These are phyloP conservation scores for Neopestalotiopsis rosae DNA, from an alignment of 2,329 filamentous ascomycete species.

Conservation along the genomic window DNA sequence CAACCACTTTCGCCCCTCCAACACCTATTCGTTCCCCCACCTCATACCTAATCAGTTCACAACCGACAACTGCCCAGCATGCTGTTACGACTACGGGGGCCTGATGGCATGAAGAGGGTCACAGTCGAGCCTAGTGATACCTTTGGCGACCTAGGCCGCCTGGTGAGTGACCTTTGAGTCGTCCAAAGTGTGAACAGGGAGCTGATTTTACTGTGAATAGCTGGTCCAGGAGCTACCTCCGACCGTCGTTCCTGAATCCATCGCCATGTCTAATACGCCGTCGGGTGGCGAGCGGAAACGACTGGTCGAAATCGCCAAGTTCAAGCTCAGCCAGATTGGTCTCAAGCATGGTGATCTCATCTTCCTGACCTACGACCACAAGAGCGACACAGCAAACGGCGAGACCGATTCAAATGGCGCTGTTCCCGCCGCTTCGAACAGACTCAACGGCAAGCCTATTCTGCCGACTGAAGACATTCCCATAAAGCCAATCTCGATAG, in stretches of 20 bases:
- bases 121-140: slow-evolving; percentile 75
- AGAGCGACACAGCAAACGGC: slow-evolving; percentile 46
- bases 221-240: slow-evolving; percentile 63
- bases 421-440: slow-evolving; percentile 57
- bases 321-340: slow-evolving; percentile 63
- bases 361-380: slow-evolving; percentile 80
- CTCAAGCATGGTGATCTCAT: slow-evolving; percentile 86
- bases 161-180: slow-evolving; percentile 43
- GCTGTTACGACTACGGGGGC: slow-evolving; percentile 86
- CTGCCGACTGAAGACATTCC: slow-evolving; percentile 70
- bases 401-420: slow-evolving; percentile 46
- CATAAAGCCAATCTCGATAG: slow-evolving; percentile 61
- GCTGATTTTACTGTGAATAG: slow-evolving; percentile 40
- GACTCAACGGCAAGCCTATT: slow-evolving; percentile 80
- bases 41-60: neutral
- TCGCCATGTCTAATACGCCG: slow-evolving; percentile 67
- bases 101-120: slow-evolving; percentile 90
- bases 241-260: slow-evolving; percentile 64
- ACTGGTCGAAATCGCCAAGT: slow-evolving; percentile 61
- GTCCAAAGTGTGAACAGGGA: neutral
- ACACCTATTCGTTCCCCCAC: neutral
- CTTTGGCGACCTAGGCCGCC: slow-evolving; percentile 67
- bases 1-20: neutral
- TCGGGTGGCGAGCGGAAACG: slow-evolving; percentile 62
- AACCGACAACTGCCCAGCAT: slow-evolving; percentile 56